Evolutionary conservation across 768 basidiomycete species (phyloP), one percentile per base, ranked within the genome.

Genomic region (Lanmaoa rubissima): DNA sequence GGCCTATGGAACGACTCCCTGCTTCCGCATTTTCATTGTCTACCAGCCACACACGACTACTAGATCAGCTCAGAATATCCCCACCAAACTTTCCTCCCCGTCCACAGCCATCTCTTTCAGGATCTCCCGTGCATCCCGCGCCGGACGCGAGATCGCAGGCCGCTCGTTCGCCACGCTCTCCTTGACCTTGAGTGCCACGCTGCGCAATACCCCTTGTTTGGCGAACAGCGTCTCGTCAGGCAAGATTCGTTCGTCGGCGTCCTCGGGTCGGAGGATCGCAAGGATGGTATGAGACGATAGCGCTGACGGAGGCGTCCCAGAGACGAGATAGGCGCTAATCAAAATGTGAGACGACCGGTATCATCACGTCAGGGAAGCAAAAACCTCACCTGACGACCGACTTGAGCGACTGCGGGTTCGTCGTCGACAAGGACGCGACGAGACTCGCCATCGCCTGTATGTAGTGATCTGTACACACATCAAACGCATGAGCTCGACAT

Each of bases 81-180:
- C 72, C 14, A 39, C 48, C 50, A 71, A 52, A 31, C 61, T 64
- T 0, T 71, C 72, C 39, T 66, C 63, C 6, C 67, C 69, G 1
- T 61, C 55, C 6, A 21, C 50, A 0, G 53, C 63, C 67, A 74
- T 70, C 31, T 48, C 58, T 60, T 75, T 81, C 31, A 95, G 66
- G 24, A 87, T 54, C 49, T 96, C 94, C 58, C 86, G 79, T 3
- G 94, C 87, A 66, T 95, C 92, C 43, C 93, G 77, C 8, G 92
- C 88, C 0, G 92, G 92, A 45, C 21, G 21, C 21, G 21, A 24
- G 21, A 24, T 24, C 21, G 21, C 21, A 24, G 21, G 21, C 21
- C 21, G 21, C 21, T 24, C 21, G 21, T 24, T 24, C 21, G 21
- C 21, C 21, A 24, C 21, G 21, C 21, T 24, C 21, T 24, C 21